A percentile compares a stretch with the other conserved stretches of the same genome.
Conservation (phyloP, 2,329 filamentous ascomycete species). For the Colletotrichum sp. region DNA sequence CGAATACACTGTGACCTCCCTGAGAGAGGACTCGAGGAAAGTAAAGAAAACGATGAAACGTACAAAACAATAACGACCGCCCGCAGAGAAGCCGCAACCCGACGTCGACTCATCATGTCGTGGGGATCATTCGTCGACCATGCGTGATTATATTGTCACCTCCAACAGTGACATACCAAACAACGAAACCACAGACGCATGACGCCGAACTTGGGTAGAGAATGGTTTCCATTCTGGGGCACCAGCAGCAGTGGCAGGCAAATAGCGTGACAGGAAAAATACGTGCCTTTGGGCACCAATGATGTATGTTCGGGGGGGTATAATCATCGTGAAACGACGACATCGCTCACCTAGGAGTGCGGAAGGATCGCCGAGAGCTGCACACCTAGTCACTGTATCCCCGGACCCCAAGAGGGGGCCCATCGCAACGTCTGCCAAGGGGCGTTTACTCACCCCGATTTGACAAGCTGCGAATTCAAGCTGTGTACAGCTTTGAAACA, state of each 20-base stretch:
- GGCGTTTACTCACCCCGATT: conserved; percentile 17
- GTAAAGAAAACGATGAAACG: not conserved
- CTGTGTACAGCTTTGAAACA: not conserved
- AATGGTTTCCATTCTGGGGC: not conserved
- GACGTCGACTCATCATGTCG: conserved; percentile 18
- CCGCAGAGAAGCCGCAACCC: conserved; percentile 2
- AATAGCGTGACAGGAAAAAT: not conserved
- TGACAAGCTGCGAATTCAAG: not conserved
- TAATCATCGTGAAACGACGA: not conserved
- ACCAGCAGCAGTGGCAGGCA: conserved; percentile 1
- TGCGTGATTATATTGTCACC: conserved; percentile 14
- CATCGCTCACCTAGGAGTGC: conserved; percentile 1
- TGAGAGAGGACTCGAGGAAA: not conserved
- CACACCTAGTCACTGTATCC: conserved; percentile 16
- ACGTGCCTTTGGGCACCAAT: not conserved
- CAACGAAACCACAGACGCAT: not conserved
- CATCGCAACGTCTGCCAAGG: conserved; percentile 12
- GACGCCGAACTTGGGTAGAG: not conserved
- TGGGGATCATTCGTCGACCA: conserved; percentile 10
- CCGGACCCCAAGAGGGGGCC: conserved; percentile 12
- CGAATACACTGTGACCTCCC: not conserved
- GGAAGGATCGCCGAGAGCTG: conserved; percentile 16
- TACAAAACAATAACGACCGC: conserved; percentile 5
- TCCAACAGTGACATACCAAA: not conserved
- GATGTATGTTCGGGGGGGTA: not conserved